These are phyloP conservation scores for Xylaria sp. DNA, from an alignment of 2,329 filamentous ascomycete genomes.

Conservation along the genomic window DNA sequence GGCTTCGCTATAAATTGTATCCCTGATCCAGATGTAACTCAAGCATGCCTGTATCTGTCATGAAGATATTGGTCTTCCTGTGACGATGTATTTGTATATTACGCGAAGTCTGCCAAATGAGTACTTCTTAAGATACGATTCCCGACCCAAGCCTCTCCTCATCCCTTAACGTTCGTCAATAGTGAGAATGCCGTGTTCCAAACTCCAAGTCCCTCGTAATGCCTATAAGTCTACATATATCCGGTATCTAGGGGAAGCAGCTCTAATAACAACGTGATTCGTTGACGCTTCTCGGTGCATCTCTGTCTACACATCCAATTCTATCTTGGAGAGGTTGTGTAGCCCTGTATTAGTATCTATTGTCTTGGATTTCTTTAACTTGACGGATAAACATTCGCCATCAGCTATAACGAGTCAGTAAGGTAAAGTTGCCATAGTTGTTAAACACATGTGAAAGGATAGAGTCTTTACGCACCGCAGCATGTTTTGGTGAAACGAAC, in stretches of 20 bases:
- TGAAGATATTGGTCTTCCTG: background rate
- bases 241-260: background rate
- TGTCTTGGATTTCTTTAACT: conserved; percentile 35
- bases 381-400: conserved; percentile 53
- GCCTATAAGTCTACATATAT: conserved; percentile 5
- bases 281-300: conserved; percentile 3
- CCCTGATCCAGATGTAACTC: too few relatives aligned
- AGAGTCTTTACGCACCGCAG: conserved; percentile 74
- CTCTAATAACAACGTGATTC: conserved; percentile 6
- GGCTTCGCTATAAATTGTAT: background rate
- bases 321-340: conserved; percentile 10
- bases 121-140: background rate
- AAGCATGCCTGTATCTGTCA: background rate
- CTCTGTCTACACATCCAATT: conserved; percentile 15
- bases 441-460: background rate
- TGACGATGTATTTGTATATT: background rate
- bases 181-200: background rate
- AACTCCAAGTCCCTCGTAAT: conserved; percentile 22
- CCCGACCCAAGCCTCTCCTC: background rate
- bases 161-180: background rate
- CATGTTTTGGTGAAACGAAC: conserved; percentile 89
- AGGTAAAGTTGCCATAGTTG: background rate
- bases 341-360: conserved; percentile 4
- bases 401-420: conserved; percentile 44
- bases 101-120: background rate